A percentile compares a stretch with the other conserved stretches of the same genome.
Conservation (phyloP, 2,329 filamentous ascomycete species). For the Verticillium longisporum region DNA sequence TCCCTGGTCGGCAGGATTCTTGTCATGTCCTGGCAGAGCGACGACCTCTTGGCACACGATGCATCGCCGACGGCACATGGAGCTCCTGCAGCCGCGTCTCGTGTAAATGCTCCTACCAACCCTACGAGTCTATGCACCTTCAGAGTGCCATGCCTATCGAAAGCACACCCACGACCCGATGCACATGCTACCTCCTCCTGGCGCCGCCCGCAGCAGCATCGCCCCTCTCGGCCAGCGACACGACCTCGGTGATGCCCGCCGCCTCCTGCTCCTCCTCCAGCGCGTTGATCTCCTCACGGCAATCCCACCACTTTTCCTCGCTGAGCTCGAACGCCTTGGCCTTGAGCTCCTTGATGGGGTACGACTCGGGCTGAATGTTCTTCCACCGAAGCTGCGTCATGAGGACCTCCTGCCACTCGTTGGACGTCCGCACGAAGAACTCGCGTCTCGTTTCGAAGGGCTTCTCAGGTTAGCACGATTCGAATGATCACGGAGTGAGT, state of each 20-base stretch:
- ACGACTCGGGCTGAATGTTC: slow-evolving; percentile 57
- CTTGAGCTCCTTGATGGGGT: slow-evolving; percentile 85
- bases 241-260: slow-evolving; percentile 89
- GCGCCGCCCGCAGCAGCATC: slow-evolving; percentile 43
- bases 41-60: too few species aligned
- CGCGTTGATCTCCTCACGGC: slow-evolving; percentile 82
- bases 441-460: slow-evolving; percentile 88
- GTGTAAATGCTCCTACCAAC: too few species aligned
- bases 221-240: slow-evolving; percentile 72
- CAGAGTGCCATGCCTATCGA: too few species aligned
- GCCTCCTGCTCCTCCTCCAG: slow-evolving; percentile 96
- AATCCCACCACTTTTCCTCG: slow-evolving; percentile 99
- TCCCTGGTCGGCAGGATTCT: too few species aligned
- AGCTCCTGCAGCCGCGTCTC: too few species aligned
- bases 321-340: slow-evolving; percentile 83
- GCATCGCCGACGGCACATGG: too few species aligned
- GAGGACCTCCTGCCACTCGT: slow-evolving; percentile 84
- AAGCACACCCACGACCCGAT: too few species aligned
- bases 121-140: too few species aligned
- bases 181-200: slow-evolving; percentile 8
- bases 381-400: slow-evolving; percentile 68
- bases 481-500: not conserved
- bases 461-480: slow-evolving; percentile 26
- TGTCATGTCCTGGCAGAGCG: too few species aligned
- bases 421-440: slow-evolving; percentile 83